Evolutionary conservation across 495 filamentous ascomycete species (phyloP).

Genomic region (Tuber brumale): DNA sequence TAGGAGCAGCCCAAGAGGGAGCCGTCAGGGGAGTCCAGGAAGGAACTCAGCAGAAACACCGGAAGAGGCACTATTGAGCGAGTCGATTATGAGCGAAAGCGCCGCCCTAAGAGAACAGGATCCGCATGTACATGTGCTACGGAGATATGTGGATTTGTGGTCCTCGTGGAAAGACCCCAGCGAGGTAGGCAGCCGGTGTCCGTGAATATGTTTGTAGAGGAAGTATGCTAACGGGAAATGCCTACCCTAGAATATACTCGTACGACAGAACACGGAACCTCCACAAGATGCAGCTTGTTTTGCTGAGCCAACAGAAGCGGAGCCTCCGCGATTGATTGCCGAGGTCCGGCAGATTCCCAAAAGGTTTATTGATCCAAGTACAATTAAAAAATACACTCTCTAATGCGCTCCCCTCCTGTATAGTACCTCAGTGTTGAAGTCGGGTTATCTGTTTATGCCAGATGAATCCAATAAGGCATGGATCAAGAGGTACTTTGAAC

Average conservation of each 20-base stretch:
- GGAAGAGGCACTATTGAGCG: slow-evolving; percentile 15
- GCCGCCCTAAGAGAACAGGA: slow-evolving; percentile 24
- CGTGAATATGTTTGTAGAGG: not conserved
- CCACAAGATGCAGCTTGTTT: slow-evolving; percentile 59
- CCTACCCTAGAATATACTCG: slow-evolving; percentile 52
- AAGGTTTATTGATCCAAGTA: slow-evolving; percentile 37
- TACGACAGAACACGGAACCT: slow-evolving; percentile 67
- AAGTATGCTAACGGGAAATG: slow-evolving; percentile 26
- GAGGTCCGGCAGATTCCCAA: slow-evolving; percentile 44
- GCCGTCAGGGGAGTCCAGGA: not conserved
- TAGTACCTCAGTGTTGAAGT: slow-evolving; percentile 61
- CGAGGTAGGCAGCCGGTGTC: slow-evolving; percentile 42
- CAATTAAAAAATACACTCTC: slow-evolving; percentile 32
- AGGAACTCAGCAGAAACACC: slow-evolving; percentile 12
- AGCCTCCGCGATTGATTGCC: slow-evolving; percentile 43
- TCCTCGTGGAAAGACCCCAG: slow-evolving; percentile 64
- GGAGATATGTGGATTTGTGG: slow-evolving; percentile 73
- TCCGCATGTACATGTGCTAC: slow-evolving; percentile 45
- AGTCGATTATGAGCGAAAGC: slow-evolving; percentile 18
- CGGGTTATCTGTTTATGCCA: slow-evolving; percentile 76
- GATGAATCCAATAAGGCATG: slow-evolving; percentile 67
- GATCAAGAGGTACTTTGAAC: slow-evolving; percentile 86
- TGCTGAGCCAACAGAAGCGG: slow-evolving; percentile 36
- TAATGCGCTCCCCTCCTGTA: slow-evolving; percentile 31
- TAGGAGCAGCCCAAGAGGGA: not conserved